Percentiles rank a stretch among this genome's conserved stretches.
Evolutionary conservation across 352 stramenopile genomes (phyloP).

Genomic region (Globisporangium sylvaticum): DNA sequence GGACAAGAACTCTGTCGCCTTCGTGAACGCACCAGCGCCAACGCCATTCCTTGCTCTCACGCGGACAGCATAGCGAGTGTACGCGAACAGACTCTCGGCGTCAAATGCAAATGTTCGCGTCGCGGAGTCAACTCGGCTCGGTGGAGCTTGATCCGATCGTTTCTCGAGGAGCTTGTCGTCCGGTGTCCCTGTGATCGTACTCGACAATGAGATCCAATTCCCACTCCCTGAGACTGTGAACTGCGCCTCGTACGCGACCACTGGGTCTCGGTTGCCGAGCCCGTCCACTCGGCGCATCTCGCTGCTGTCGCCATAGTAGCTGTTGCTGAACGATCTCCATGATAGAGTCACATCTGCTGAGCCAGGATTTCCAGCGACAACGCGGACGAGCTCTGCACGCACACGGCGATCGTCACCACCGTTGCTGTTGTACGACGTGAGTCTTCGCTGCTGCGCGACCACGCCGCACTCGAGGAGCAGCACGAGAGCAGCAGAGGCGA

Average conservation of each 20-base stretch:
- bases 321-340: slow-evolving; percentile 45
- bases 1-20: slow-evolving; percentile 36
- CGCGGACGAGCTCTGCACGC: slow-evolving; percentile 23
- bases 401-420: slow-evolving; percentile 21
- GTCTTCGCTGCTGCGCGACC: background rate
- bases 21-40: slow-evolving; percentile 24
- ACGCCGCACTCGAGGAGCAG: background rate
- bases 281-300: slow-evolving; percentile 10
- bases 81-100: slow-evolving; percentile 15
- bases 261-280: slow-evolving; percentile 21
- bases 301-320: slow-evolving; percentile 8
- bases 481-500: background rate
- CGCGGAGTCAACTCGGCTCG: slow-evolving; percentile 2
- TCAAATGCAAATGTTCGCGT: slow-evolving; percentile 11
- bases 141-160: slow-evolving; percentile 13
- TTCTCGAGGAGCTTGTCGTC: background rate
- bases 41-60: slow-evolving; percentile 33
- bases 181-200: slow-evolving; percentile 29
- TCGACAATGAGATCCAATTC: slow-evolving; percentile 32
- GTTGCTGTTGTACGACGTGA: background rate
- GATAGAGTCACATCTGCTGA: slow-evolving; percentile 30
- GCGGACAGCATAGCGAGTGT: slow-evolving; percentile 38
- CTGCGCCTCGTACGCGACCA: slow-evolving; percentile 56
- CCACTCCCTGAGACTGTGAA: slow-evolving; percentile 40
- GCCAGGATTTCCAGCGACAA: slow-evolving; percentile 39